Evolutionary conservation across 2,329 filamentous ascomycete species (phyloP).

Genomic region (Venturiaceae sp.): DNA sequence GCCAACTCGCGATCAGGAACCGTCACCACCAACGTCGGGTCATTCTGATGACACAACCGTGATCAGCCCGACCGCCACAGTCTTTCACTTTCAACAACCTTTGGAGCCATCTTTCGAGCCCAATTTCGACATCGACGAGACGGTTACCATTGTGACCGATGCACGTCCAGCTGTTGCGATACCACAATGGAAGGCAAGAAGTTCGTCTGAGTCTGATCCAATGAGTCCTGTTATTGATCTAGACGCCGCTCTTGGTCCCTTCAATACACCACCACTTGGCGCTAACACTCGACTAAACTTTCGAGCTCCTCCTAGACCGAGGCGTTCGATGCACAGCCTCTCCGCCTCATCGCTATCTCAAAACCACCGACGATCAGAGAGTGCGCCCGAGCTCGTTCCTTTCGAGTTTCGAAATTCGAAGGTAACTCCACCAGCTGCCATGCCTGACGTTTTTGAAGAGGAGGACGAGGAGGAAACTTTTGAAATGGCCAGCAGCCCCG

Average conservation of each 20-base stretch:
- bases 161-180: constrained; percentile 10
- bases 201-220: constrained; percentile 38
- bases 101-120: constrained; percentile 23
- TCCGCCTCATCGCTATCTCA: constrained; percentile 47
- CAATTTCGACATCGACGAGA: constrained; percentile 31
- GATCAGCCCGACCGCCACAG: neutral
- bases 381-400: constrained; percentile 67
- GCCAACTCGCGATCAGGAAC: neutral
- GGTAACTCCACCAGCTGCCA: constrained; percentile 57
- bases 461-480: constrained; percentile 40
- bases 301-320: neutral
- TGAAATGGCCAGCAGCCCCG: constrained; percentile 24
- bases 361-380: constrained; percentile 68
- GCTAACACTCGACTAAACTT: neutral
- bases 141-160: constrained; percentile 30
- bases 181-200: constrained; percentile 25
- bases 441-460: constrained; percentile 83
- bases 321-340: constrained; percentile 68
- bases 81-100: constrained; percentile 11
- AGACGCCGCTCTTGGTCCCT: constrained; percentile 85
- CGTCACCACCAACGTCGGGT: neutral
- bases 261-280: constrained; percentile 68
- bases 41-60: neutral
- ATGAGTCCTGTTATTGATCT: constrained; percentile 82
- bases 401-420: constrained; percentile 48